Evolutionary conservation across 2,329 filamentous ascomycete genomes (phyloP).

Genomic region (Ilyonectria destructans): DNA sequence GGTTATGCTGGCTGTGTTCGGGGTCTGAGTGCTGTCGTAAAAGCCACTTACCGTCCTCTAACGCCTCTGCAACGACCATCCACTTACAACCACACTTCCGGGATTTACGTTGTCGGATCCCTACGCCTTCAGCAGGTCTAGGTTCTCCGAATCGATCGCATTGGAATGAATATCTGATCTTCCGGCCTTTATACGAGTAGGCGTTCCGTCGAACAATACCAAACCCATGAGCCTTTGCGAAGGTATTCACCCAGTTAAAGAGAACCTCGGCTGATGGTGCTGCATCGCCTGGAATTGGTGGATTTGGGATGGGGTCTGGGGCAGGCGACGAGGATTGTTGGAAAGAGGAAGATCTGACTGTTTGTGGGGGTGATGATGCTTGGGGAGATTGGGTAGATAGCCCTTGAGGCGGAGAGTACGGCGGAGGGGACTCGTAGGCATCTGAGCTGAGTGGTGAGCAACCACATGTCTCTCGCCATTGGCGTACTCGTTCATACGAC

Average conservation of each 20-base stretch:
- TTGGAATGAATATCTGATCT: background rate
- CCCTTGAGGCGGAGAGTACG: conserved; percentile 23
- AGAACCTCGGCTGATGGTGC: conserved; percentile 19
- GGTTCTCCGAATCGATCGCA: conserved; percentile 1
- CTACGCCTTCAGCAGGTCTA: background rate
- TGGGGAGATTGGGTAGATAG: background rate
- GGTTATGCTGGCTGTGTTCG: conserved; percentile 11
- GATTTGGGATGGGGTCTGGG: conserved; percentile 19
- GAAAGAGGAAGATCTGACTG: background rate
- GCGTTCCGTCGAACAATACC: background rate
- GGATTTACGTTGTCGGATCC: background rate
- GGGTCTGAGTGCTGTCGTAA: conserved; percentile 5
- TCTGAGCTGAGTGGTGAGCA: background rate
- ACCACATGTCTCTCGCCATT: too few relatives aligned
- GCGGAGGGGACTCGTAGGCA: conserved; percentile 26
- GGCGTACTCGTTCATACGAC: too few relatives aligned
- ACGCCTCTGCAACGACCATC: background rate
- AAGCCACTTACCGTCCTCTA: conserved; percentile 10
- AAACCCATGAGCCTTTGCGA: conserved; percentile 2
- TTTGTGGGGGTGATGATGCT: background rate
- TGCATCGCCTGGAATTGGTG: conserved; percentile 25
- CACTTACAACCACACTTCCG: conserved; percentile 5
- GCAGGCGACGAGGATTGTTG: conserved; percentile 12
- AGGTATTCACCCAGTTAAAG: background rate
- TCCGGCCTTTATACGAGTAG: conserved; percentile 1